phyloP scores from a whole-genome alignment of 208 protist genomes.

The Leishmania tropica region DNA sequence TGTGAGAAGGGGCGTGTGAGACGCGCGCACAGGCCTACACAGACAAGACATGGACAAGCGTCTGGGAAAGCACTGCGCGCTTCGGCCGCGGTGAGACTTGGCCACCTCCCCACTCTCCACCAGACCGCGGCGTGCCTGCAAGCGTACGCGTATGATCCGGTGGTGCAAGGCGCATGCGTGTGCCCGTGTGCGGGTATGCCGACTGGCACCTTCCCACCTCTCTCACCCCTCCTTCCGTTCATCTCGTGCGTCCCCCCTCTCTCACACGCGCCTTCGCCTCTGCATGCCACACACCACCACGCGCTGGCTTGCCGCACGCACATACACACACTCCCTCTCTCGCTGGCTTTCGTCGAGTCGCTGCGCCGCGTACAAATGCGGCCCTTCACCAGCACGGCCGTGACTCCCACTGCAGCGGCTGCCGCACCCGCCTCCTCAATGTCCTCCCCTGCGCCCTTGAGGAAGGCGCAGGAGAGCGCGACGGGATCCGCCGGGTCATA shows the following conservation, averaged over 20 bases:
- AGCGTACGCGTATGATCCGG: not conserved
- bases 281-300: not conserved
- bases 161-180: not conserved
- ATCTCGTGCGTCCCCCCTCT: not conserved
- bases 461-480: not conserved
- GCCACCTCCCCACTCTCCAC: not conserved
- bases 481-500: constrained; percentile 14
- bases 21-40: not conserved
- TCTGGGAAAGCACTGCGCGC: not conserved
- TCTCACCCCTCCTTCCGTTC: not conserved
- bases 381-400: not conserved
- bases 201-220: not conserved
- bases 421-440: not conserved
- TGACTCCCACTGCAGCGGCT: not conserved
- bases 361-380: not conserved
- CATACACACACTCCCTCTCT: not conserved
- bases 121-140: not conserved
- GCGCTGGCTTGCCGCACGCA: not conserved
- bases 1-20: not conserved
- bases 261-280: not conserved
- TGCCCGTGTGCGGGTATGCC: not conserved
- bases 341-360: not conserved
- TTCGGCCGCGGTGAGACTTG: not conserved
- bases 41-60: not conserved
- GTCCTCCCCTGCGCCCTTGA: not conserved